A percentile compares a stretch with the other conserved stretches of the same genome.
Conservation (phyloP, 129 eudicot genomes). For the Chrysanthemum makinoi region DNA sequence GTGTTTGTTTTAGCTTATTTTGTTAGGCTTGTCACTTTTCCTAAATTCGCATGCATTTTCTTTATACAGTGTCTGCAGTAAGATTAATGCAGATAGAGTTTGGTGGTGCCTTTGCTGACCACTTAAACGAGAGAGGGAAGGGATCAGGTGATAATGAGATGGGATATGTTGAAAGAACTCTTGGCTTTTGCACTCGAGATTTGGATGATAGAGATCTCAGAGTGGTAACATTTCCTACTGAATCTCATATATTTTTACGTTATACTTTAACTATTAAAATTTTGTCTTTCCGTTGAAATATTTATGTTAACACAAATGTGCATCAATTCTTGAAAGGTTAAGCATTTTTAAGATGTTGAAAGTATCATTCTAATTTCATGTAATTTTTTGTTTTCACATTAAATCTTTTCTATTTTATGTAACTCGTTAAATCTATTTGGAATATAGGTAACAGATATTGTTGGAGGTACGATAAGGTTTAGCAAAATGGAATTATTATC, state of each 20-base stretch:
- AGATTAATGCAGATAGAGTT: slow-evolving; percentile 90
- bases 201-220: too few relatives aligned
- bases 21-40: background rate
- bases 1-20: too few relatives aligned
- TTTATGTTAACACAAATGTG: background rate
- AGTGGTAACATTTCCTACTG: too few relatives aligned
- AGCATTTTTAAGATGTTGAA: slow-evolving; percentile 10
- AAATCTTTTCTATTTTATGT: background rate
- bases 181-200: slow-evolving; percentile 76
- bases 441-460: slow-evolving; percentile 78
- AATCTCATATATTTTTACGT: background rate
- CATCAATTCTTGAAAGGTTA: background rate
- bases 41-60: slow-evolving; percentile 13
- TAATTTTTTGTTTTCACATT: background rate
- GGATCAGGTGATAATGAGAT: slow-evolving; percentile 90
- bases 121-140: slow-evolving; percentile 84
- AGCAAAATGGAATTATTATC: background rate
- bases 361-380: background rate
- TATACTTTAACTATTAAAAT: background rate
- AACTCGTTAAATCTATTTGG: slow-evolving; percentile 3
- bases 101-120: slow-evolving; percentile 98
- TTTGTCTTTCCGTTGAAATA: background rate
- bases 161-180: slow-evolving; percentile 95
- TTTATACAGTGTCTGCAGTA: slow-evolving; percentile 71
- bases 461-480: slow-evolving; percentile 90